Evolutionary conservation across 345 rosid species (phyloP).

Genomic region (Brassica rapa): DNA sequence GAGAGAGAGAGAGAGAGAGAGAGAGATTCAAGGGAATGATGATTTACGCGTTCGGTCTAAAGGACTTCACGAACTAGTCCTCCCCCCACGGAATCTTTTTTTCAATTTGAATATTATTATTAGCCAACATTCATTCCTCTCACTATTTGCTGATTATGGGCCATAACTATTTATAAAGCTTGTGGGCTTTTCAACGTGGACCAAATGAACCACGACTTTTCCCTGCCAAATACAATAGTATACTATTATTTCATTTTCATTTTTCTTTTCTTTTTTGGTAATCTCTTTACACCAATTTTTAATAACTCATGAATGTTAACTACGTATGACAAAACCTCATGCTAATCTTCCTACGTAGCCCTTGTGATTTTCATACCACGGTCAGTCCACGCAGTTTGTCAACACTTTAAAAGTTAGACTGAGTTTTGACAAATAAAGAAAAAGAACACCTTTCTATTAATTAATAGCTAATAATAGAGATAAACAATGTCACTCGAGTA

Average conservation of each 20-base stretch:
- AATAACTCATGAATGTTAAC: not conserved
- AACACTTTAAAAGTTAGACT: not conserved
- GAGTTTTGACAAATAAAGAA: not conserved
- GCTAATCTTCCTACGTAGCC: not conserved
- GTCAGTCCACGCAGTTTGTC: not conserved
- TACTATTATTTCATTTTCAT: not conserved
- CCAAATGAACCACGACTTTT: not conserved
- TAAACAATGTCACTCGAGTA: not conserved
- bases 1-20: not conserved
- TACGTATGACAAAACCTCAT: not conserved
- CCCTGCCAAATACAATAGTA: no score
- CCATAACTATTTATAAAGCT: not conserved
- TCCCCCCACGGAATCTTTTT: not conserved
- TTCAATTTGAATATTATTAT: not conserved
- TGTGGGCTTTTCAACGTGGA: not conserved
- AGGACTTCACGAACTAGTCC: not conserved
- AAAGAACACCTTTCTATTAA: slow-evolving; percentile 9
- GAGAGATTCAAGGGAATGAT: slow-evolving; percentile 5
- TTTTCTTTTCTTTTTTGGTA: no score
- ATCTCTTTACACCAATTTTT: no score
- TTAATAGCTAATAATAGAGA: not conserved
- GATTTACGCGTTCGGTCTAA: slow-evolving; percentile 20
- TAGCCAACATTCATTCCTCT: not conserved
- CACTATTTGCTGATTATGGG: not conserved
- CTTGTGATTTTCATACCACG: not conserved